Evolutionary conservation across 2,329 filamentous ascomycete species (phyloP), one percentile per base, ranked within the genome.

Genomic region (Trichoderma aggressivum): DNA sequence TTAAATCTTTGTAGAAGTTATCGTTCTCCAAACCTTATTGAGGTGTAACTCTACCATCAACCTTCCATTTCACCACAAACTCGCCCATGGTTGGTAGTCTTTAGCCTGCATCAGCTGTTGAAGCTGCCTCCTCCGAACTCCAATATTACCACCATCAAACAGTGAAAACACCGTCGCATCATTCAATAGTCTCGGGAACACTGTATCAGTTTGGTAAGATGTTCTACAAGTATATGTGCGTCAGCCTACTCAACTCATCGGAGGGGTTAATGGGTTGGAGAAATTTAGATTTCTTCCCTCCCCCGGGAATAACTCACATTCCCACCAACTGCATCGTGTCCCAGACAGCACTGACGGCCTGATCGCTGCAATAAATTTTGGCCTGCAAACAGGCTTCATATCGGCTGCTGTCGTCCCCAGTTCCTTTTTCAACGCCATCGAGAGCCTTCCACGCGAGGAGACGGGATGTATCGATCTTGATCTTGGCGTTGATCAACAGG

Each of bases 311-410:
- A 14, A 55, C 62, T 64, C 21, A 64, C 62, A 64, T 34, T 64
- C 62, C 62, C 12, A 64, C 62, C 7, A 64, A 26, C 43, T 64
- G 62, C 62, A 64, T 64, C 11, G 62, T 64, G 28, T 64, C 62
- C 62, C 62, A 64, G 28, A 64, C 62, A 26, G 62, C 43, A 36
- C 28, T 34, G 12, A 64, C 62, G 5, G 62, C 62, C 21, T 64
- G 62, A 6, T 64, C 62, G 34, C 28, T 26, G 11, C 62, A 64
- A 21, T 64, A 64, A 10, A 64, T n/a, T 18, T 64, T 64, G 30
- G 43, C 62, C n/a, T 64, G 62, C 28, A 64, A 34, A n/a, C 62
- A 64, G 7, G 62, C 62, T 53, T 64, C 62, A 26, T 64, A 64
- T 36, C 62, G 28, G 47, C 62, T 64, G 10, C n/a, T 64, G 47